phyloP scores from a whole-genome alignment of 164 flowering plant genomes.

The Chimonanthus praecox region DNA sequence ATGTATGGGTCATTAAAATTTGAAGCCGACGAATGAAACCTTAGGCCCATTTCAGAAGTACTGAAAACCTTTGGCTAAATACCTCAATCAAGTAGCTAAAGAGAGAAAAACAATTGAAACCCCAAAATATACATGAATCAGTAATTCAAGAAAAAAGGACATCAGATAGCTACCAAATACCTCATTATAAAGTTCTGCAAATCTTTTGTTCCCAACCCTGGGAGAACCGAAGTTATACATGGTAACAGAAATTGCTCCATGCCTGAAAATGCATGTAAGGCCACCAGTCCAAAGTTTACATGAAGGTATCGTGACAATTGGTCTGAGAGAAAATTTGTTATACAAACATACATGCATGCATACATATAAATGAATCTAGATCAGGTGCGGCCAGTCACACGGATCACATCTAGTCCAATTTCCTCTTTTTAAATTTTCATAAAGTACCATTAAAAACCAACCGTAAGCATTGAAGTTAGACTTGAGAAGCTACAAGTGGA shows the following conservation, averaged over 20 bases:
- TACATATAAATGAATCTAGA: too few species aligned
- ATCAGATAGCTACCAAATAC: conserved; percentile 26
- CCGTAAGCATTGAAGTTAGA: too few species aligned
- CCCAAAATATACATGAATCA: background rate
- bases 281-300: too few species aligned
- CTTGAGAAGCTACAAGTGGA: too few species aligned
- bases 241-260: conserved; percentile 63
- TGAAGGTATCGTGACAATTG: too few species aligned
- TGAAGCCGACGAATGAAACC: background rate
- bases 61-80: too few species aligned
- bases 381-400: too few species aligned
- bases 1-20: background rate
- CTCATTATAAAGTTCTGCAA: conserved; percentile 89
- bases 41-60: background rate
- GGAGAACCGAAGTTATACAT: conserved; percentile 99
- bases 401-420: too few species aligned
- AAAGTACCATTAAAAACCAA: too few species aligned
- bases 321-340: too few species aligned
- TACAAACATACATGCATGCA: too few species aligned
- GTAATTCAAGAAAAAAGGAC: background rate
- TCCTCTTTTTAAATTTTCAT: too few species aligned
- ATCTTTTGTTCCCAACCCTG: conserved; percentile 90
- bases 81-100: background rate
- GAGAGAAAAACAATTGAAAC: background rate
- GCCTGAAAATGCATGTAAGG: conserved; percentile 28